Evolutionary conservation across 805 yeast genomes (phyloP), one percentile per base, ranked within the genome.

Genomic region (Metschnikowia arizonensis): DNA sequence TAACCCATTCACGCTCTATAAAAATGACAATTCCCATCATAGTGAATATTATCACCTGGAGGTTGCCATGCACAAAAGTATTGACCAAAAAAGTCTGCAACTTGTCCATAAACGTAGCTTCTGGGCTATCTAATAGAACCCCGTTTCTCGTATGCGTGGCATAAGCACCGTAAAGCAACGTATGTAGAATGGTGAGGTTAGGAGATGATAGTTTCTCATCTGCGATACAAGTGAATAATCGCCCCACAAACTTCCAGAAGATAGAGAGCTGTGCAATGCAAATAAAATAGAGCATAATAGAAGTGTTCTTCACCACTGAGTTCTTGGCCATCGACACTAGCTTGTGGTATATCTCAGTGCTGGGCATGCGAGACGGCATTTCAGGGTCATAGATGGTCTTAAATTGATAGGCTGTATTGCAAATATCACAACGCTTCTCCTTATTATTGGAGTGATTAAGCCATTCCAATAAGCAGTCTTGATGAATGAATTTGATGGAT

Each of bases 381-480:
- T 78, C 63, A 2, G 76, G 79, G 40, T 76, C 77, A 60, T 83
- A 86, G 1, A 80, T 73, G 19, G 88, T 84, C 25, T 75, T 73
- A 62, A 86, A 86, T 45, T 72, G 74, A 63, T 85, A 89, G 24
- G 81, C 78, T 29, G 85, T 72, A 56, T 88, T 84, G 63, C 98
- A 93, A 33, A 93, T 85, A 62, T 91, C 98, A 74, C 98, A 93
- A 31, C 77, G 73, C 46, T 63, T 63, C 10, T 82, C 73, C 28
- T 75, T 74, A 48, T 82, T 79, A 42, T 77, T 72, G 15, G 86
- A 72, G 59, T 81, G 89, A 41, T 75, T 72, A 33, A 93, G 76
- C 99, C 99, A 91, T 58, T 88, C 93, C 56, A 81, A 68, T 37
- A 91, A 66, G 50, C 99, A 93, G 45, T 85, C 95, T 63, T 91